Base-by-base conservation (phyloP, 73 alveolate genomes). In the Paraurostyla sp. region DNA sequence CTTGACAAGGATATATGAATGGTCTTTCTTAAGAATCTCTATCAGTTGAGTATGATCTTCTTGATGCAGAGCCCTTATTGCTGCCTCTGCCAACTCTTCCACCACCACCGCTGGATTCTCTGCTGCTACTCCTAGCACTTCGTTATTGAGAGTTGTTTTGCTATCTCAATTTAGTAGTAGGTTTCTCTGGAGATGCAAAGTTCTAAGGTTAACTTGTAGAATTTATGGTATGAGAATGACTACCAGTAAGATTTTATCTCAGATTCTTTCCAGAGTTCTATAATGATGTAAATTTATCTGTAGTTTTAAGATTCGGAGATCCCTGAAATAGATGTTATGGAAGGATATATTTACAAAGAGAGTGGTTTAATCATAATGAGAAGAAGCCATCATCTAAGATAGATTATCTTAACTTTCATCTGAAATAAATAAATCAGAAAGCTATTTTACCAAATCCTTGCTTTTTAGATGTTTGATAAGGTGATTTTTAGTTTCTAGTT, bases 1-100 rank as follows among this genome's bases (percentile, higher is more conserved):
- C 89, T 20, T 54, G 40, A 36, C 89, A 78, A 9, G 89, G 89
- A 38, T 78, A 78, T 49, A 48, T 45, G 45, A 78, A 78, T 7
- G 89, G 32, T 3, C 62, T n/a, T 23, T 78, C 89, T 3, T 45
- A 18, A 4, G 54, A 23, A 36, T 78, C 89, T 29, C 32, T 33
- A 32, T 78, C 89, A 45, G 86, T 73, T 7, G 50, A 48, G 59
- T 42, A 22, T 45, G 32, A n/a, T 42, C 71, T 27, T 33, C 71
- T 42, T 22, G 45, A 15, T 1, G 86, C 43, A 9, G 71, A 45
- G 27, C 46, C 46, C 7, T 40, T 73, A 23, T 36, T 42, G 16
- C 9, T 22, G 18, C 57, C 27, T 63, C 27, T 25, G 11, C 86
- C 52, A 73, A 29, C 40, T 11, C 71, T 73, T n/a, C 46, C 41